Percentiles rank a stretch among this genome's conserved stretches.
Conservation (phyloP, 495 filamentous ascomycete species). For the Lasiosphaeria hispida region DNA sequence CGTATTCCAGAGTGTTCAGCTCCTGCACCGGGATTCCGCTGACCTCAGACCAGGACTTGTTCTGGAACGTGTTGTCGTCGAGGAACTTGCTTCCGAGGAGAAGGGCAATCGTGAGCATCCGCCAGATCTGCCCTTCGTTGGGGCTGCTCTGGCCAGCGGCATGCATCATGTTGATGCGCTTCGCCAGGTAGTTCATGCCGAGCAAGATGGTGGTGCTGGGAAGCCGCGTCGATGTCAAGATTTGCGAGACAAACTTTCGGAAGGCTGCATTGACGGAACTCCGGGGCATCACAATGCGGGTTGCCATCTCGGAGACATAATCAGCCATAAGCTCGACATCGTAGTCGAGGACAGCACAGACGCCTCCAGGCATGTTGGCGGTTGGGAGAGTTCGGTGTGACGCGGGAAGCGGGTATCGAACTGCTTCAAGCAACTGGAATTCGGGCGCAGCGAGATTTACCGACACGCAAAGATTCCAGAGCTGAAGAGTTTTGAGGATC, state of each 20-base stretch:
- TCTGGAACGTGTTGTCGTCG: conserved; percentile 99
- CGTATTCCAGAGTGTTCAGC: conserved; percentile 84
- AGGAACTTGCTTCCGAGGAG: conserved; percentile 96
- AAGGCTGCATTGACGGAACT: conserved; percentile 69
- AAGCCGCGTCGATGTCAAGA: conserved; percentile 89
- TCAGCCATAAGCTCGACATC: conserved; percentile 98
- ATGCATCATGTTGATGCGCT: conserved; percentile 73
- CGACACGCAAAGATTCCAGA: conserved; percentile 33
- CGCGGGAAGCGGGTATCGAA: conserved; percentile 24
- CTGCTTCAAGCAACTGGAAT: conserved; percentile 46
- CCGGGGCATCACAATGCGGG: conserved; percentile 72
- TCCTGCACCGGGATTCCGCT: conserved; percentile 86
- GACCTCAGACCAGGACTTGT: conserved; percentile 97
- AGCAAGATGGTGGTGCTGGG: conserved; percentile 94
- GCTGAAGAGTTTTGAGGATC: conserved; percentile 40
- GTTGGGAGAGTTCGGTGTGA: conserved; percentile 4
- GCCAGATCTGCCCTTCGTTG: conserved; percentile 75
- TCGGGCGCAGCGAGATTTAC: conserved; percentile 25
- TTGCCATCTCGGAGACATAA: conserved; percentile 92
- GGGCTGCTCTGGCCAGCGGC: conserved; percentile 53
- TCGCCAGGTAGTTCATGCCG: conserved; percentile 85
- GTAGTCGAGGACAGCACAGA: conserved; percentile 95
- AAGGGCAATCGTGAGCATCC: conserved; percentile 84
- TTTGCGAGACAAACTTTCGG: conserved; percentile 91
- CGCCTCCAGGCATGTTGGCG: conserved; percentile 68